Percentiles rank a stretch among this genome's conserved stretches.
Evolutionary conservation across 164 flowering plant genomes (phyloP).

Genomic region (Berberis thunbergii): DNA sequence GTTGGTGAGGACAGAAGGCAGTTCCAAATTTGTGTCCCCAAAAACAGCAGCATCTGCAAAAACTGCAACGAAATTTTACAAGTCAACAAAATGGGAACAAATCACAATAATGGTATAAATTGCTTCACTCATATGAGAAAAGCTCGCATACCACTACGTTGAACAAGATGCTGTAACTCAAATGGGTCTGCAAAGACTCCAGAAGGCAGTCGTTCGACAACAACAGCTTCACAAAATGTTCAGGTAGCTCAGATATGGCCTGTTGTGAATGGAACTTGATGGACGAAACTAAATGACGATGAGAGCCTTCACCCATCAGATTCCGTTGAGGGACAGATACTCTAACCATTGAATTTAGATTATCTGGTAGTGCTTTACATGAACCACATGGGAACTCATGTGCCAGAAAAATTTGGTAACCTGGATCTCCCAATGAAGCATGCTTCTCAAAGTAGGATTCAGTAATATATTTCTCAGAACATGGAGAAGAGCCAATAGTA

Average conservation of each 20-base stretch:
- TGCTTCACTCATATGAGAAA: not conserved
- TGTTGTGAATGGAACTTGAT: slow-evolving; percentile 26
- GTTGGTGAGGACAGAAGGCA: slow-evolving; percentile 66
- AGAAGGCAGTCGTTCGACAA: slow-evolving; percentile 60
- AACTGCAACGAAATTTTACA: slow-evolving; percentile 33
- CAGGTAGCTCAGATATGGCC: slow-evolving; percentile 16
- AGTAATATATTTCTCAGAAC: slow-evolving; percentile 28
- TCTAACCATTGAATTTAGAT: slow-evolving; percentile 11
- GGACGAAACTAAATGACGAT: slow-evolving; percentile 55
- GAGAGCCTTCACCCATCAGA: slow-evolving; percentile 85
- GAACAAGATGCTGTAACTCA: slow-evolving; percentile 78
- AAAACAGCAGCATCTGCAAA: slow-evolving; percentile 57
- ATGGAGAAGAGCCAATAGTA: slow-evolving; percentile 6
- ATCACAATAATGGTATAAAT: not conserved
- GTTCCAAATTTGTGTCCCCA: slow-evolving; percentile 90
- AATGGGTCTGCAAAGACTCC: slow-evolving; percentile 97
- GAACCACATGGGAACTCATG: slow-evolving; percentile 20
- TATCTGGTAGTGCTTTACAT: slow-evolving; percentile 18
- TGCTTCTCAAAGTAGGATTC: slow-evolving; percentile 41
- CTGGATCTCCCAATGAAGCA: slow-evolving; percentile 29
- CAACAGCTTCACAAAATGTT: slow-evolving; percentile 37
- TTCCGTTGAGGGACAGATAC: slow-evolving; percentile 26
- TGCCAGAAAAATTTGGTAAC: slow-evolving; percentile 28
- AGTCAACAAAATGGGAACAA: not conserved
- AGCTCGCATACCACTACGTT: slow-evolving; percentile 49